Evolutionary conservation across 164 flowering plant species (phyloP).

Genomic region (Vitis rupestris): DNA sequence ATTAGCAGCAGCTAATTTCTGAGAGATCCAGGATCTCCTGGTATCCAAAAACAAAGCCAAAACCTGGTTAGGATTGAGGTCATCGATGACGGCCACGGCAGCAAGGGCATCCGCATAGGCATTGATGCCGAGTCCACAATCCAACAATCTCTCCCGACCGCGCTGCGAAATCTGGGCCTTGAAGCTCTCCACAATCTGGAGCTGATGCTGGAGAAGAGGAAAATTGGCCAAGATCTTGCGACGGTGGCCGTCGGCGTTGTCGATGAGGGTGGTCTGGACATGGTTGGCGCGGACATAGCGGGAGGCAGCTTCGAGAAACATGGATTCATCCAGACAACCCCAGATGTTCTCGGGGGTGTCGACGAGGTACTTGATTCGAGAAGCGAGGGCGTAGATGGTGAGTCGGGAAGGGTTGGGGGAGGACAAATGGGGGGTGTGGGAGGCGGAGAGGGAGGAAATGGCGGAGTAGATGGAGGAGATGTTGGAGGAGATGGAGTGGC

Average conservation of each 20-base stretch:
- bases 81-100: conserved; percentile 80
- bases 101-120: conserved; percentile 89
- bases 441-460: conserved; percentile 53
- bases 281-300: conserved; percentile 72
- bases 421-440: conserved; percentile 22
- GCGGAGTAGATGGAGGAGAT: conserved; percentile 52
- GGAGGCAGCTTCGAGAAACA: conserved; percentile 83
- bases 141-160: conserved; percentile 72
- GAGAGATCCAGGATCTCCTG: conserved; percentile 68
- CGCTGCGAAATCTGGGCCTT: conserved; percentile 85
- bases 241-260: conserved; percentile 6
- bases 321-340: conserved; percentile 91
- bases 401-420: conserved; percentile 36
- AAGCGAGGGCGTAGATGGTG: conserved; percentile 58
- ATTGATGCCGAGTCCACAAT: conserved; percentile 43
- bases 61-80: conserved; percentile 60
- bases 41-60: conserved; percentile 71
- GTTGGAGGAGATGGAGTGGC: conserved; percentile 63
- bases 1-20: conserved; percentile 32
- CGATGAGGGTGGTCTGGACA: conserved; percentile 42
- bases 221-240: conserved; percentile 48
- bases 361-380: conserved; percentile 87
- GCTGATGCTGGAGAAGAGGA: conserved; percentile 79
- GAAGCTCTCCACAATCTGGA: conserved; percentile 94
- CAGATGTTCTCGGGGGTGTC: conserved; percentile 97